Evolutionary conservation across 345 rosid genomes (phyloP).

Genomic region (Noccaea caerulescens): DNA sequence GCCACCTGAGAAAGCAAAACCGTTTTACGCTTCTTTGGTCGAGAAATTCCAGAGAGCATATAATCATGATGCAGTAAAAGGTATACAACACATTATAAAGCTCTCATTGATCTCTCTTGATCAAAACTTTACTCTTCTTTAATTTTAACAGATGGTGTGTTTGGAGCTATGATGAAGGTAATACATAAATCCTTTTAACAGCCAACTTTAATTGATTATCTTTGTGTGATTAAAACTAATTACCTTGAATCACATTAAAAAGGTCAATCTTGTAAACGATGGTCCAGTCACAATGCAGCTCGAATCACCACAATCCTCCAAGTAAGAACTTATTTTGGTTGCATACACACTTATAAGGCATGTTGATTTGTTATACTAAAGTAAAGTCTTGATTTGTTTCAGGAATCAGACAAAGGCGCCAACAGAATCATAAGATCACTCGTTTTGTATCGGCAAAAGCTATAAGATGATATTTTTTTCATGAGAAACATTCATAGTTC

Average conservation of each 20-base stretch:
- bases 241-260: constrained; percentile 10
- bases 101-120: not conserved
- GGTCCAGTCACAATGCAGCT: constrained; percentile 96
- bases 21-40: constrained; percentile 70
- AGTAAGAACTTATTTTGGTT: constrained; percentile 49
- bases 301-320: constrained; percentile 68
- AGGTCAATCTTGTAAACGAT: constrained; percentile 85
- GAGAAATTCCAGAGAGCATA: constrained; percentile 68
- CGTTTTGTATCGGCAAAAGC: not conserved
- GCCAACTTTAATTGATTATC: not conserved
- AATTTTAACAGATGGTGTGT: constrained; percentile 62
- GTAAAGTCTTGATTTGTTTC: constrained; percentile 33
- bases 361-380: not conserved
- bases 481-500: constrained; percentile 26
- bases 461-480: not conserved
- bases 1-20: constrained; percentile 83
- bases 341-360: not conserved
- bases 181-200: not conserved
- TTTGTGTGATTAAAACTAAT: not conserved
- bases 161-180: constrained; percentile 95
- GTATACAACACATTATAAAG: constrained; percentile 35
- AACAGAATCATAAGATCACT: constrained; percentile 40
- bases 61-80: constrained; percentile 63
- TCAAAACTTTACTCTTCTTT: not conserved
- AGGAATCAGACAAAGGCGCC: constrained; percentile 40